Conservation (phyloP, 2,329 filamentous ascomycete genomes). For the Exophiala spinifera region DNA sequence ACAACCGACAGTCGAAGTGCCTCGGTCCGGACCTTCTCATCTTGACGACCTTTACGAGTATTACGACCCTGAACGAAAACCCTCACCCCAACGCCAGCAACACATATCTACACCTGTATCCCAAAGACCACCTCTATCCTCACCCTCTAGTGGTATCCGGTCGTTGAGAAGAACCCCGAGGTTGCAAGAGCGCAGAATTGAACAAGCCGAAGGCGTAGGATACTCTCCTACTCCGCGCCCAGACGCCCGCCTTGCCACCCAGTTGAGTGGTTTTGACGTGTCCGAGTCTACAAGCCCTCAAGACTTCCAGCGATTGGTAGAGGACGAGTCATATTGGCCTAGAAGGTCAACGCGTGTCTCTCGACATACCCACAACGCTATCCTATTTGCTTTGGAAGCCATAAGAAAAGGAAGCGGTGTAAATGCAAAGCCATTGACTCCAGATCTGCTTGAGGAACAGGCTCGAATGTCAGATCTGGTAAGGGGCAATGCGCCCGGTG, state of each 20-base stretch:
- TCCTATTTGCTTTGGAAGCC: slow-evolving; percentile 86
- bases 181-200: slow-evolving; percentile 44
- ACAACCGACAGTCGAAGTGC: slow-evolving; percentile 35
- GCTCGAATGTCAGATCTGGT: slow-evolving; percentile 86
- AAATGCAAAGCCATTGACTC: slow-evolving; percentile 68
- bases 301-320: slow-evolving; percentile 34
- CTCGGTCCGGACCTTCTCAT: slow-evolving; percentile 32
- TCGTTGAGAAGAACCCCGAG: slow-evolving; percentile 55
- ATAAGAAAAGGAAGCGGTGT: slow-evolving; percentile 53
- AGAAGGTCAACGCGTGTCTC: slow-evolving; percentile 62
- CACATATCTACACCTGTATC: slow-evolving; percentile 21
- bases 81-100: slow-evolving; percentile 29
- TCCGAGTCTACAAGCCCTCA: slow-evolving; percentile 32
- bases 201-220: slow-evolving; percentile 36
- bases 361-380: slow-evolving; percentile 78
- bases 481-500: slow-evolving; percentile 51
- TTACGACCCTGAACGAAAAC: slow-evolving; percentile 43
- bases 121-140: slow-evolving; percentile 40
- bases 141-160: slow-evolving; percentile 51
- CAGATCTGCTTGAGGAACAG: slow-evolving; percentile 81
- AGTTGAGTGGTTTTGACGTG: slow-evolving; percentile 20
- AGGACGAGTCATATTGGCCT: slow-evolving; percentile 53
- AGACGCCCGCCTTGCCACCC: slow-evolving; percentile 19
- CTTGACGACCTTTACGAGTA: slow-evolving; percentile 55
- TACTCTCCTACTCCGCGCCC: slow-evolving; percentile 30